Evolutionary conservation across 306 rosid species (phyloP).

Genomic region (Quercus gilva): DNA sequence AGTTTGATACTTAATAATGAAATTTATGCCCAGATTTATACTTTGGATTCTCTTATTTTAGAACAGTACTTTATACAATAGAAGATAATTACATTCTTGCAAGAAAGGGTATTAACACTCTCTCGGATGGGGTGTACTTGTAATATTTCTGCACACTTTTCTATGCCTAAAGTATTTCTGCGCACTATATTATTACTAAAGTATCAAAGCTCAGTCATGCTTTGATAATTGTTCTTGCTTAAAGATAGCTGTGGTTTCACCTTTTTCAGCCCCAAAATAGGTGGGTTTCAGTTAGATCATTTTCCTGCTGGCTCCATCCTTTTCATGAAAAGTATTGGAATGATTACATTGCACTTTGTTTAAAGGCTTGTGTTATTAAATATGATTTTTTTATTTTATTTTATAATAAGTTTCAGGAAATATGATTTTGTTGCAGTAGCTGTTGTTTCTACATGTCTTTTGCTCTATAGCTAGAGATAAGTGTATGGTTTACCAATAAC

Average conservation of each 20-base stretch:
- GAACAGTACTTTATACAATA: not conserved
- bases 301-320: too few relatives aligned
- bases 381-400: too few relatives aligned
- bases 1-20: not conserved
- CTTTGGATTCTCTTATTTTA: not conserved
- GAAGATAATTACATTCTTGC: not conserved
- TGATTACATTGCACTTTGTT: not conserved
- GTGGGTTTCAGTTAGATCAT: not conserved
- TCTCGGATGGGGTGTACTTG: too few relatives aligned
- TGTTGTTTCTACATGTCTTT: not conserved
- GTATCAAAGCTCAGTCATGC: not conserved
- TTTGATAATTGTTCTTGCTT: not conserved
- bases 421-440: not conserved
- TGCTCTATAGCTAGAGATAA: not conserved
- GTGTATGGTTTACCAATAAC: not conserved
- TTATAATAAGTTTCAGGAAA: not conserved
- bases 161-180: not conserved
- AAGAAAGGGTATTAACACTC: too few relatives aligned
- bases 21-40: constrained; percentile 11
- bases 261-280: not conserved
- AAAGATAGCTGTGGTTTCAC: not conserved
- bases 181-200: not conserved
- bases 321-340: not conserved
- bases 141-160: too few relatives aligned
- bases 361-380: not conserved